Conservation (phyloP, 169 alveolate genomes). For the Plasmodium knowlesi region DNA sequence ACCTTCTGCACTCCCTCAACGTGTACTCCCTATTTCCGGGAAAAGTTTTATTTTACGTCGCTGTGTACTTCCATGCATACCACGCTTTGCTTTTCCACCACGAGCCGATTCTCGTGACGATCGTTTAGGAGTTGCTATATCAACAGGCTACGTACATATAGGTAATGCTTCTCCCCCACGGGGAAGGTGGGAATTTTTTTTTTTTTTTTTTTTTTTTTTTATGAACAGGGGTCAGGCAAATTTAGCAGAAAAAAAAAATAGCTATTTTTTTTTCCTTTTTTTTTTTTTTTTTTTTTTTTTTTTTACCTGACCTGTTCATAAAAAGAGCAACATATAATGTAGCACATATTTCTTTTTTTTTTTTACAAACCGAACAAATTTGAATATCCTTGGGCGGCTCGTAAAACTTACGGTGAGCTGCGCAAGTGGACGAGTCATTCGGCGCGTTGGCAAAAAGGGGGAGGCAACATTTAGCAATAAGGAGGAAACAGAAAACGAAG, state of each 20-base stretch:
- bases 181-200: too few relatives aligned
- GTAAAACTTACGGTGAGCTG: not conserved
- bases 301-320: not conserved
- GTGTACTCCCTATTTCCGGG: slow-evolving; percentile 70
- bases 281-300: not conserved
- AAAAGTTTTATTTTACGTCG: slow-evolving; percentile 52
- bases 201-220: not conserved
- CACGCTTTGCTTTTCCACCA: slow-evolving; percentile 63
- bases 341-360: not conserved
- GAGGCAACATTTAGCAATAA: too few relatives aligned
- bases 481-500: not conserved
- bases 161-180: not conserved
- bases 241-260: too few relatives aligned
- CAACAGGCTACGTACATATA: not conserved
- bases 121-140: slow-evolving; percentile 7
- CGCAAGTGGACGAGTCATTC: not conserved
- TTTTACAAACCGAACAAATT: not conserved
- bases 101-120: slow-evolving; percentile 56
- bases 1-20: slow-evolving; percentile 48
- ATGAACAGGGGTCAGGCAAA: too few relatives aligned
- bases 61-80: slow-evolving; percentile 37
- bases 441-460: not conserved
- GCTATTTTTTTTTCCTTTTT: not conserved
- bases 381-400: not conserved
- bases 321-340: too few relatives aligned